Evolutionary conservation across 176 grass and related monocot genomes (phyloP).

Genomic region (Hordeum marinum): DNA sequence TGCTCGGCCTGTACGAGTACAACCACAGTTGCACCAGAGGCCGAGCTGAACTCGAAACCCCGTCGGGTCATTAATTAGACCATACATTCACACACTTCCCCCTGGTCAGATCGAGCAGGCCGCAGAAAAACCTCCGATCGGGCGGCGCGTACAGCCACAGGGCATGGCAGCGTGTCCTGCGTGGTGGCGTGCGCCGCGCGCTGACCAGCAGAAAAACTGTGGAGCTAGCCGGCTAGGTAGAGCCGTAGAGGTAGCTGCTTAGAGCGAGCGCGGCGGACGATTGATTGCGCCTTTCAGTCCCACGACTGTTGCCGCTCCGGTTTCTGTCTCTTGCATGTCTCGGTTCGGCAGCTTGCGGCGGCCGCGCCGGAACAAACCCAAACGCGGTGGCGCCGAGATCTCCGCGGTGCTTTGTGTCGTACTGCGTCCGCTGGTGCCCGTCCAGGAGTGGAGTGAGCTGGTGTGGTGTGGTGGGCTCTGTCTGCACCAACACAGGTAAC

Average conservation of each 20-base stretch:
- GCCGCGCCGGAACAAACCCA: neutral
- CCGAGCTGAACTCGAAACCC: neutral
- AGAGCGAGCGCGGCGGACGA: neutral
- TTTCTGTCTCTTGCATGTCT: neutral
- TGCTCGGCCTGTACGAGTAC: no score
- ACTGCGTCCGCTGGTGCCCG: neutral
- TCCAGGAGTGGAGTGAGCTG: neutral
- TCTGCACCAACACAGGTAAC: neutral
- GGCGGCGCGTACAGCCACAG: neutral
- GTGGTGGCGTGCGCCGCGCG: neutral
- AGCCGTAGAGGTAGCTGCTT: neutral
- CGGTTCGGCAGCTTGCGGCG: neutral
- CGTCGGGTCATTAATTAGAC: no score
- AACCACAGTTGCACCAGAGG: neutral
- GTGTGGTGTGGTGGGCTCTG: neutral
- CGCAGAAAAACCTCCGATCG: neutral
- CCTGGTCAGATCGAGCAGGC: neutral
- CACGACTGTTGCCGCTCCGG: slow-evolving; percentile 3
- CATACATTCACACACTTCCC: neutral
- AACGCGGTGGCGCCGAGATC: neutral
- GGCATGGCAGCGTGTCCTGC: neutral
- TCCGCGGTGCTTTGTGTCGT: neutral
- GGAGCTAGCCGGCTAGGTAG: neutral
- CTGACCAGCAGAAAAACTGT: neutral
- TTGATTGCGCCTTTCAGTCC: slow-evolving; percentile 19